phyloP scores from a whole-genome alignment of 495 filamentous ascomycete genomes.

The Aspergillus carlsbadensis region DNA sequence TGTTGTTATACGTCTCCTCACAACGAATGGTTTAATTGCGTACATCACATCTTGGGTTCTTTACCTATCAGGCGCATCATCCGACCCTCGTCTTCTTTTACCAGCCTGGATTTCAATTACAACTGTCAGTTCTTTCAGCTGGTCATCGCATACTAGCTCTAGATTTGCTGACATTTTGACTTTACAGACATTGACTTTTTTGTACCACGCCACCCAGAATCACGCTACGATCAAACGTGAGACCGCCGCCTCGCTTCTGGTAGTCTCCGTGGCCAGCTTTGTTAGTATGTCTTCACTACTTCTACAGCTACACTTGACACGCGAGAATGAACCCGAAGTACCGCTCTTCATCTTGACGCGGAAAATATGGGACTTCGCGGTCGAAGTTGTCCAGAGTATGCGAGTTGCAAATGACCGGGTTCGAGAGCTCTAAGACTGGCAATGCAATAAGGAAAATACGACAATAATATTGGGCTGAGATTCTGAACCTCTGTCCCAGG shows the following conservation, averaged over 20 bases:
- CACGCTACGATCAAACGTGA: conserved; percentile 80
- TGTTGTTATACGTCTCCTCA: conserved; percentile 78
- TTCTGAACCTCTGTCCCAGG: too few species aligned
- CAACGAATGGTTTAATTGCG: conserved; percentile 74
- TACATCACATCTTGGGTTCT: conserved; percentile 81
- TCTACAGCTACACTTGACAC: conserved; percentile 64
- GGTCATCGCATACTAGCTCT: not conserved
- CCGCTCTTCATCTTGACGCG: conserved; percentile 57
- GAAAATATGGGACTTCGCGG: conserved; percentile 44
- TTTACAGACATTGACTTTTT: conserved; percentile 65
- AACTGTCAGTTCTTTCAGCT: conserved; percentile 51
- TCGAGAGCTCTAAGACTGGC: conserved; percentile 21
- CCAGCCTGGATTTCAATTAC: conserved; percentile 86
- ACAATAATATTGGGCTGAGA: too few species aligned
- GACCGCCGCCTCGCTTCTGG: conserved; percentile 71
- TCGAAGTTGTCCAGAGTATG: conserved; percentile 43
- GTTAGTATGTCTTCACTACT: conserved; percentile 71
- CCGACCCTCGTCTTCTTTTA: conserved; percentile 74
- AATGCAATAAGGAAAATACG: not conserved
- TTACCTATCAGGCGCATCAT: conserved; percentile 69
- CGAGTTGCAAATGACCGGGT: conserved; percentile 33
- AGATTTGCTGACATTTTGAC: not conserved
- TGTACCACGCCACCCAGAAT: conserved; percentile 80
- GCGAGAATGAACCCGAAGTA: conserved; percentile 62
- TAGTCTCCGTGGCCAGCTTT: conserved; percentile 74